These are phyloP conservation scores for Infundibulicybe gibba DNA, from an alignment of 768 basidiomycete species.

Conservation along the genomic window DNA sequence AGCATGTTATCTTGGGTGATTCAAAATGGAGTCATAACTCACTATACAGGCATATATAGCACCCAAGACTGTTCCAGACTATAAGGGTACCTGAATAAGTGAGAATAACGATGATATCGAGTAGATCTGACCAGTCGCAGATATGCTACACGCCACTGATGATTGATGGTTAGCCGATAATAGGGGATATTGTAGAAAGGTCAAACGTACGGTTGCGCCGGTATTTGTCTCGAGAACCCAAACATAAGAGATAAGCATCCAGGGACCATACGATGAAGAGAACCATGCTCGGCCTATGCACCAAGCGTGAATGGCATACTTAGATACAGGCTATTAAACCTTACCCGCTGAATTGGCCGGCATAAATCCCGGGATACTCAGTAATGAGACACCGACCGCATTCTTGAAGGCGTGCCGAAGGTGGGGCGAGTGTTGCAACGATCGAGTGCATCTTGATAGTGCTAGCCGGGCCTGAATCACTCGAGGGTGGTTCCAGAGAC, in stretches of 20 bases:
- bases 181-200: no score
- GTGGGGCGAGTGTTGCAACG: conserved; percentile 35
- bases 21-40: conserved; percentile 3
- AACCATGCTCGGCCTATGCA: conserved; percentile 35
- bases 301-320: neutral
- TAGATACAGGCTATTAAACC: conserved; percentile 2
- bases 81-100: neutral
- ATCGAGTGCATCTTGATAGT: conserved; percentile 24
- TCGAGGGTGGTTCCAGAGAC: conserved; percentile 19
- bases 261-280: conserved; percentile 33
- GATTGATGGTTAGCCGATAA: no score
- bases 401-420: conserved; percentile 44
- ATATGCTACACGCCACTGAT: conserved; percentile 39
- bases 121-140: conserved; percentile 33
- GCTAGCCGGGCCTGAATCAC: conserved; percentile 24
- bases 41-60: conserved; percentile 29
- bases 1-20: neutral
- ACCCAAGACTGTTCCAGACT: conserved; percentile 30
- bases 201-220: conserved; percentile 45
- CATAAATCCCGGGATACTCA: conserved; percentile 41
- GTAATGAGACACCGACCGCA: conserved; percentile 35
- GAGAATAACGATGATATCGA: neutral
- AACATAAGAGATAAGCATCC: conserved; percentile 47
- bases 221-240: conserved; percentile 51
- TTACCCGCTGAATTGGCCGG: conserved; percentile 28